Conservation (phyloP, 768 basidiomycete genomes). For the Tylopilus subfusipes region DNA sequence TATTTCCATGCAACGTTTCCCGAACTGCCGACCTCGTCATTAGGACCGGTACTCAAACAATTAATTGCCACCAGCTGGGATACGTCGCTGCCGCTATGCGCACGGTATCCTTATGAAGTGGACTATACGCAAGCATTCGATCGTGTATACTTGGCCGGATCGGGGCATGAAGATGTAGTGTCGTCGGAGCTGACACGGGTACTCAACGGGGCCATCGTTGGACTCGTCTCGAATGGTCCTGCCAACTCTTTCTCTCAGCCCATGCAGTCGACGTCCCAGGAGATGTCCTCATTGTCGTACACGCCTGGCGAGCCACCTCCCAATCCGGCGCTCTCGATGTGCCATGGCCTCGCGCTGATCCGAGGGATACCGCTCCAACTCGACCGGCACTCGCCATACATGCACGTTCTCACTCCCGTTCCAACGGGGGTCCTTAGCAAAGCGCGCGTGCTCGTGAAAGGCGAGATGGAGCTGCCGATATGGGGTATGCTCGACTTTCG, state of each 20-base stretch:
- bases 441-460: constrained; percentile 58
- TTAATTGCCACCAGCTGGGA: constrained; percentile 56
- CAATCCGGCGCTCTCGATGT: constrained; percentile 55
- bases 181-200: constrained; percentile 64
- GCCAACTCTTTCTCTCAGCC: background rate
- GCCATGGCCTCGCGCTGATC: constrained; percentile 75
- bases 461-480: constrained; percentile 83
- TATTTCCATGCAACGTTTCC: constrained; percentile 64
- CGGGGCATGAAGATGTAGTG: constrained; percentile 77
- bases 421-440: constrained; percentile 44
- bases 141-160: constrained; percentile 62
- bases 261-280: background rate
- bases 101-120: constrained; percentile 70
- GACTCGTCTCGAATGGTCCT: constrained; percentile 45
- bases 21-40: constrained; percentile 22
- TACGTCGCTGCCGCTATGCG: constrained; percentile 62
- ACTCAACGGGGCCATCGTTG: constrained; percentile 79
- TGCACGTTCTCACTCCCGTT: constrained; percentile 83
- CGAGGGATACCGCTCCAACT: constrained; percentile 41
- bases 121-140: constrained; percentile 55
- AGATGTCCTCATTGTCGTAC: constrained; percentile 47
- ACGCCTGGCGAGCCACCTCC: constrained; percentile 53
- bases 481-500: constrained; percentile 83
- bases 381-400: constrained; percentile 26
- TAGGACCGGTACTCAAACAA: constrained; percentile 27